A percentile compares a stretch with the other conserved stretches of the same genome.
Evolutionary conservation across 495 filamentous ascomycete genomes (phyloP).

Genomic region (Peziza echinospora): DNA sequence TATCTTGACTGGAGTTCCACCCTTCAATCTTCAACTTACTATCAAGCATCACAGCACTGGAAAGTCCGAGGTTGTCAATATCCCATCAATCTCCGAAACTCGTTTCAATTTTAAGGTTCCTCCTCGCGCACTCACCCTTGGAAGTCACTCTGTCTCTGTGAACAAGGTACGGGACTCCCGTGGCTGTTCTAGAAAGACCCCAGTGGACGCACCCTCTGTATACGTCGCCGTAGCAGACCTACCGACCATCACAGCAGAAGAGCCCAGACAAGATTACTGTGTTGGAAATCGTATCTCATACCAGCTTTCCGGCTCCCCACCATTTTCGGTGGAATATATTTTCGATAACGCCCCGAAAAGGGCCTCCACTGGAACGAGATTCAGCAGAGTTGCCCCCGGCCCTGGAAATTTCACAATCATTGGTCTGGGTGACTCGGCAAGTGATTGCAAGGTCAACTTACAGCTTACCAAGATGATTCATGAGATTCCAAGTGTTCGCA

Average conservation of each 20-base stretch:
- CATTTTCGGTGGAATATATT: conserved; percentile 80
- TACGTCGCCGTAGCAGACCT: conserved; percentile 78
- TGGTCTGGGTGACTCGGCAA: conserved; percentile 58
- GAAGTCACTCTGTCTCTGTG: conserved; percentile 66
- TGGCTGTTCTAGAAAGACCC: conserved; percentile 55
- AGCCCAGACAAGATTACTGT: conserved; percentile 75
- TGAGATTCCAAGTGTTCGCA: conserved; percentile 69
- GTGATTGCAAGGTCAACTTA: conserved; percentile 57
- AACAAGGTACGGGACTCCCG: conserved; percentile 68
- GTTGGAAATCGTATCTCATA: conserved; percentile 86
- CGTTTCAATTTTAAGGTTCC: conserved; percentile 65
- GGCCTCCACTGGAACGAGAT: conserved; percentile 54
- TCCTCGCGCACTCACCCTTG: conserved; percentile 55
- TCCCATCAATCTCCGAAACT: conserved; percentile 52
- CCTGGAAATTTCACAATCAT: conserved; percentile 77
- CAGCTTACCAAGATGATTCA: conserved; percentile 64
- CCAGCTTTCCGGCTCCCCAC: conserved; percentile 64
- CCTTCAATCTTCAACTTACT: conserved; percentile 72
- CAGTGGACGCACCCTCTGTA: conserved; percentile 45
- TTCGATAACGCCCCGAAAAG: conserved; percentile 60
- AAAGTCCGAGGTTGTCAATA: conserved; percentile 54
- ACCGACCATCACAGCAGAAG: conserved; percentile 66
- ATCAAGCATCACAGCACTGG: conserved; percentile 74
- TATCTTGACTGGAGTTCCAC: conserved; percentile 53
- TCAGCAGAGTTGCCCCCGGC: conserved; percentile 75